Evolutionary conservation across 306 rosid genomes (phyloP).

Genomic region (Citrullus amarus): DNA sequence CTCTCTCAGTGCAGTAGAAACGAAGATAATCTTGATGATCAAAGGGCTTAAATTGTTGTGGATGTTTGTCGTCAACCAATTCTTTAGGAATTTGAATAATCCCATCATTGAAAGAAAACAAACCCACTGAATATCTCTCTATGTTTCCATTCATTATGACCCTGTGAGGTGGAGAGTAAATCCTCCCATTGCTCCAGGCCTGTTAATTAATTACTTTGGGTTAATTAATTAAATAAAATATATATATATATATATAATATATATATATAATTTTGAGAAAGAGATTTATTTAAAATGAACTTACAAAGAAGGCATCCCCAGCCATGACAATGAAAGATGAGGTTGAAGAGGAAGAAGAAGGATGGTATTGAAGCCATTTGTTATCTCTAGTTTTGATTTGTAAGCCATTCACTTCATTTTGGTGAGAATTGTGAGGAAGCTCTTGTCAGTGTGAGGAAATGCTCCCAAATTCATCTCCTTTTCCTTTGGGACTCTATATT

Average conservation of each 20-base stretch:
- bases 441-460: conserved; percentile 15
- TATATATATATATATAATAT: no score
- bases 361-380: conserved; percentile 10
- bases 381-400: conserved; percentile 11
- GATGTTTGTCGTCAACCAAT: conserved; percentile 13
- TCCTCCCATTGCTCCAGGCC: conserved; percentile 24
- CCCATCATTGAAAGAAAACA: conserved; percentile 13
- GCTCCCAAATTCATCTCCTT: conserved; percentile 4
- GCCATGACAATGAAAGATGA: conserved; percentile 15
- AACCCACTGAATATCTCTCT: conserved; percentile 7
- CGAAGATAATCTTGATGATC: conserved; percentile 8
- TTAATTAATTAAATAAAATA: no score
- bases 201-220: neutral
- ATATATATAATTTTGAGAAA: no score
- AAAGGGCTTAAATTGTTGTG: conserved; percentile 7
- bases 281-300: neutral
- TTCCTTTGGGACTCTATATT: conserved; percentile 9
- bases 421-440: conserved; percentile 12
- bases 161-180: conserved; percentile 9
- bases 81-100: conserved; percentile 10
- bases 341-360: conserved; percentile 2
- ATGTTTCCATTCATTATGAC: conserved; percentile 9
- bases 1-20: neutral
- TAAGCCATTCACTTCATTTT: conserved; percentile 16
- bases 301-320: conserved; percentile 16